Base-by-base conservation (phyloP, 441 rosid species). In the Populus hybrid region DNA sequence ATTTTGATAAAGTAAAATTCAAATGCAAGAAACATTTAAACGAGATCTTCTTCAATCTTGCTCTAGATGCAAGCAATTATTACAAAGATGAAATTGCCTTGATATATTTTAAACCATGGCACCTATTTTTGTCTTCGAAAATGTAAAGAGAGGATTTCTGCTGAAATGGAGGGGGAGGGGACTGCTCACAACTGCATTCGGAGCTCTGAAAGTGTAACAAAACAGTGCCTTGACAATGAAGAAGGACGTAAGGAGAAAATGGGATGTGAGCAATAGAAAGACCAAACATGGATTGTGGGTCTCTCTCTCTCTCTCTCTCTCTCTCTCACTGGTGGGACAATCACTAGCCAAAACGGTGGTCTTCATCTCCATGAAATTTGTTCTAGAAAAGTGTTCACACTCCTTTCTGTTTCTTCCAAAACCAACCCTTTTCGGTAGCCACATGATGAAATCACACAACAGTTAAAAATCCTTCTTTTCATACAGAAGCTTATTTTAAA, bases 251-350 rank as follows among this genome's bases (percentile, higher is more conserved):
- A 70, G 78, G 74, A 69, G 78, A 73, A 81, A 63, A 65, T 59
- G 70, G 73, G 78, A 70, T 83, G 78, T 73, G 72, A 78, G 64
- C 79, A 81, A 74, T 76, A 77, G 73, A 66, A 80, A 76, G 78
- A 83, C 83, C 83, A 74, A 75, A 78, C 35, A 68, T 65, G 73
- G 84, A 32, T 38, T 73, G 76, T 73, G 76, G 80, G 76, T 69
- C 78, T 79, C 32, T 72, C 18, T 72, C 18, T 75, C 65, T 72
- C 18, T 73, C 18, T 75, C 65, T 73, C 9, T 75, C 63, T 64
- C 65, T 73, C 9, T 64, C 65, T 73, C 9, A 73, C 63, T 67
- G 23, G 71, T 69, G 67, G 79, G 69, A 35, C 68, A 36, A 64
- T 81, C 75, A 80, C 72, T 73, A 67, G 24, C 73, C n/a, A 46